Evolutionary conservation across 1,139 yeast genomes (phyloP).

Genomic region (Yamadazyma pseudoaaseri): DNA sequence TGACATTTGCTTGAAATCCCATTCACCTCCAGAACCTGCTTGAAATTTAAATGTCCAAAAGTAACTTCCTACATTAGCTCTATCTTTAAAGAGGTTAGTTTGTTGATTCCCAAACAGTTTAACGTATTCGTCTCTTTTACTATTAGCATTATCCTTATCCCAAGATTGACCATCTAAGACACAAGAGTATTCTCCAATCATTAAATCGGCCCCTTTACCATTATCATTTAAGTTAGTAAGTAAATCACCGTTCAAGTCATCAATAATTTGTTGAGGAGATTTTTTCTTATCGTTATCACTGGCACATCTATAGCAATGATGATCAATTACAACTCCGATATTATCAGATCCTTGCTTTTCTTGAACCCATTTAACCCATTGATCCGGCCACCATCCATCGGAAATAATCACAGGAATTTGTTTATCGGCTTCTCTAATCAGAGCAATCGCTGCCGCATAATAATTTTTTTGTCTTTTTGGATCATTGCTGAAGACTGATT

Average conservation of each 20-base stretch:
- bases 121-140: constrained; percentile 33
- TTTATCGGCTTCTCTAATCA: constrained; percentile 55
- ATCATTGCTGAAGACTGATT: constrained; percentile 62
- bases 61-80: constrained; percentile 68
- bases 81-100: constrained; percentile 38
- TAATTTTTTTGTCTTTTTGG: constrained; percentile 54
- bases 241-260: constrained; percentile 53
- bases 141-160: constrained; percentile 54
- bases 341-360: constrained; percentile 34
- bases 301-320: constrained; percentile 85
- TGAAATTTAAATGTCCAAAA: constrained; percentile 93
- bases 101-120: constrained; percentile 43
- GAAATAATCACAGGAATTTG: constrained; percentile 75
- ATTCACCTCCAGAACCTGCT: constrained; percentile 91
- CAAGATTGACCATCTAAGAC: constrained; percentile 77
- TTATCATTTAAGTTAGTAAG: constrained; percentile 49
- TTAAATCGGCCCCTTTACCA: constrained; percentile 59
- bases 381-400: constrained; percentile 92
- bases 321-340: constrained; percentile 72
- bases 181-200: constrained; percentile 90
- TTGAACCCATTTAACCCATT: constrained; percentile 71
- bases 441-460: constrained; percentile 65
- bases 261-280: constrained; percentile 60
- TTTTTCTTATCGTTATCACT: constrained; percentile 70
- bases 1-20: constrained; percentile 86